phyloP scores from a whole-genome alignment of 306 rosid species.

The peach (Prunus persica) region Prunus_persica_NCBIv2 NC_034009.1:46335501-46336000 shows the following conservation, averaged over 20 bases:
- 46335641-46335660: background rate
- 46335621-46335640: background rate
- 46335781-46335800: background rate
- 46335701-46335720: background rate
- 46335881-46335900: constrained; percentile 90
- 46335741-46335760: background rate
- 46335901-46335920: constrained; percentile 82
- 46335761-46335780: background rate
- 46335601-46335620: background rate
- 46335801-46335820: constrained; percentile 5
- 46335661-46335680: background rate
- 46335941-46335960: constrained; percentile 67
- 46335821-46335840: background rate
- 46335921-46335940: constrained; percentile 73
- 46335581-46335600: background rate
- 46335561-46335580: background rate
- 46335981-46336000: constrained; percentile 72
- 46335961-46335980: constrained; percentile 79
- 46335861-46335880: constrained; percentile 10
- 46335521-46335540: too few species aligned
- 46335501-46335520: too few species aligned
- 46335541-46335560: background rate
- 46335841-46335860: constrained; percentile 16
- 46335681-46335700: background rate
- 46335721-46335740: background rate